Conservation (phyloP, 192 early-diverging fungal genomes). For the Kickxella alabastrina region DNA sequence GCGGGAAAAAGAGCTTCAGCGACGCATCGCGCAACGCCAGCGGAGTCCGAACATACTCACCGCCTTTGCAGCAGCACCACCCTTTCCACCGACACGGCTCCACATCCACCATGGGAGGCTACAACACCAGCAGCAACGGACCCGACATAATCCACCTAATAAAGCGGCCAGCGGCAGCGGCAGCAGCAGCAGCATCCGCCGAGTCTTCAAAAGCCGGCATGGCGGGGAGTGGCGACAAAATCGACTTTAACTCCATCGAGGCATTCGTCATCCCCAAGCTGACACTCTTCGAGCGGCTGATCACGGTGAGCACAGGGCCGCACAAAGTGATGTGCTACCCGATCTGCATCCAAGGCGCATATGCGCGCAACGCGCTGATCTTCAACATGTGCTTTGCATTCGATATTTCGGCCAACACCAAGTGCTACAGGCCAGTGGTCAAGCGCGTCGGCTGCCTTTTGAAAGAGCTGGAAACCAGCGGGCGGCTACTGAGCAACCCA, state of each 20-base stretch:
- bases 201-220: no score
- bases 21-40: background rate
- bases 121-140: background rate
- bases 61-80: no score
- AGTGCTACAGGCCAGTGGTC: constrained; percentile 84
- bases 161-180: no score
- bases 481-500: constrained; percentile 31
- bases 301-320: constrained; percentile 35
- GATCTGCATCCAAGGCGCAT: constrained; percentile 46
- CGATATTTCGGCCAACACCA: constrained; percentile 74
- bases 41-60: no score
- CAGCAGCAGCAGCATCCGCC: no score
- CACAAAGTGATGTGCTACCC: constrained; percentile 51
- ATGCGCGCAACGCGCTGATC: constrained; percentile 76
- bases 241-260: constrained; percentile 50
- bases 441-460: constrained; percentile 79
- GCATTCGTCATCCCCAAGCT: constrained; percentile 48
- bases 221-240: constrained; percentile 11
- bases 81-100: no score
- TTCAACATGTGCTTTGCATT: constrained; percentile 97
- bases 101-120: background rate
- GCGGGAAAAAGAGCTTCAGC: constrained; percentile 16
- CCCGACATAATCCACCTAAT: background rate
- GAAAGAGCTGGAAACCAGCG: constrained; percentile 70
- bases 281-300: constrained; percentile 43